Evolutionary conservation across 148 eudicot species (phyloP).

Genomic region (Amaranthus palmeri): DNA sequence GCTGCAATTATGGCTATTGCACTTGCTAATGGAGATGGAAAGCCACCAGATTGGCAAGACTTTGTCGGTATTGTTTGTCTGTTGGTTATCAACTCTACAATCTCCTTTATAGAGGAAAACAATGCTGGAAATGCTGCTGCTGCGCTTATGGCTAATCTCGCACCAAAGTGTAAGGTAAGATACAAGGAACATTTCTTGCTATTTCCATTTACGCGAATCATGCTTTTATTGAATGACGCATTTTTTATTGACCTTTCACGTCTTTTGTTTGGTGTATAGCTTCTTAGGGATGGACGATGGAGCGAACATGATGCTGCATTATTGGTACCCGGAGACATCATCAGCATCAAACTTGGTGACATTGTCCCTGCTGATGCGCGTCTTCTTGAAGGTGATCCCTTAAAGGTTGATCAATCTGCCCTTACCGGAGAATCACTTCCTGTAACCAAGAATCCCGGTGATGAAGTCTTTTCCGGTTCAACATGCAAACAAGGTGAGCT

Average conservation of each 20-base stretch:
- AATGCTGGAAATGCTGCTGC: conserved; percentile 98
- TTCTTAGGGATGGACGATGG: conserved; percentile 86
- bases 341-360: conserved; percentile 89
- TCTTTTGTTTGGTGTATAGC: conserved; percentile 28
- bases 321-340: conserved; percentile 90
- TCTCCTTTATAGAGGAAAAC: conserved; percentile 94
- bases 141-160: conserved; percentile 99
- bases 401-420: conserved; percentile 91
- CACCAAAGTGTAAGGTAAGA: conserved; percentile 93
- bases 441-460: conserved; percentile 70
- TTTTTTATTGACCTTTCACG: neutral
- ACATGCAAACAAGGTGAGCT: conserved; percentile 96
- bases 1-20: conserved; percentile 96
- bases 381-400: conserved; percentile 94
- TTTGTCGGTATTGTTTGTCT: conserved; percentile 80
- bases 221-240: neutral
- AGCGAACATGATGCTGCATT: conserved; percentile 78
- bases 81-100: conserved; percentile 89
- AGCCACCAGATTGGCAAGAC: conserved; percentile 96
- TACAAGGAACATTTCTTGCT: neutral
- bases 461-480: conserved; percentile 95
- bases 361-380: conserved; percentile 94
- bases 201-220: neutral
- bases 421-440: conserved; percentile 98
- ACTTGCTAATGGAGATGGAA: conserved; percentile 72